These are phyloP conservation scores for Cnidoscolus chayamansa DNA, from an alignment of 441 rosid species.

Conservation along the genomic window DNA sequence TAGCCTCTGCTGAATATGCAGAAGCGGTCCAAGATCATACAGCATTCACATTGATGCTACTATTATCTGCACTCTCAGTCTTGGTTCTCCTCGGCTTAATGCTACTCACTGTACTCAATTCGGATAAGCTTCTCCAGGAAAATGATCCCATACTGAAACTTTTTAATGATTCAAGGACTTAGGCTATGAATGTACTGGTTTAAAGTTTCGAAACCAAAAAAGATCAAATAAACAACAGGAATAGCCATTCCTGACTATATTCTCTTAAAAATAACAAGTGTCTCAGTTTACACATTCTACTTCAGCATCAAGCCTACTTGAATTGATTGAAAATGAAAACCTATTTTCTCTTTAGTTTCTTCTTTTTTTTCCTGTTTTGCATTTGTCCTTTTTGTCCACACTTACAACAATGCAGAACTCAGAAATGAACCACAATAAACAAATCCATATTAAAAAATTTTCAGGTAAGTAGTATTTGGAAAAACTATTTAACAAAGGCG, in stretches of 20 bases:
- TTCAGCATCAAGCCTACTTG: constrained; percentile 9
- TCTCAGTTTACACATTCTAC: not conserved
- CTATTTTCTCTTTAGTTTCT: not conserved
- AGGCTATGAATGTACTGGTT: not conserved
- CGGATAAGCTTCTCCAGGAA: constrained; percentile 26
- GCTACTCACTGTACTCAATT: constrained; percentile 42
- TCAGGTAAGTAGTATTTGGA: not conserved
- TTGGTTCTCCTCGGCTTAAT: constrained; percentile 46
- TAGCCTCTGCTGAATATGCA: no score
- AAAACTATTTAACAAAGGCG: constrained; percentile 2
- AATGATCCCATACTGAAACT: constrained; percentile 34
- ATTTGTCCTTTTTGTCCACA: constrained; percentile 13
- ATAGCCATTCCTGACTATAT: no score
- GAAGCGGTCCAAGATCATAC: no score
- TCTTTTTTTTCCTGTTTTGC: constrained; percentile 9
- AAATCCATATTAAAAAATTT: constrained; percentile 22
- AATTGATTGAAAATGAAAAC: constrained; percentile 15
- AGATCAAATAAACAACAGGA: no score
- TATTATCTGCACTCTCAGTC: constrained; percentile 44
- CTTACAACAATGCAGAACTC: constrained; percentile 24
- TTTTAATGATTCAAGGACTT: constrained; percentile 19
- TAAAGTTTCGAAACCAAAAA: no score
- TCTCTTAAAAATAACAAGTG: no score
- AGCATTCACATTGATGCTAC: constrained; percentile 21
- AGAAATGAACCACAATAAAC: constrained; percentile 23